Base-by-base conservation (phyloP, 306 rosid species). In the Pyrus betulifolia region DNA sequence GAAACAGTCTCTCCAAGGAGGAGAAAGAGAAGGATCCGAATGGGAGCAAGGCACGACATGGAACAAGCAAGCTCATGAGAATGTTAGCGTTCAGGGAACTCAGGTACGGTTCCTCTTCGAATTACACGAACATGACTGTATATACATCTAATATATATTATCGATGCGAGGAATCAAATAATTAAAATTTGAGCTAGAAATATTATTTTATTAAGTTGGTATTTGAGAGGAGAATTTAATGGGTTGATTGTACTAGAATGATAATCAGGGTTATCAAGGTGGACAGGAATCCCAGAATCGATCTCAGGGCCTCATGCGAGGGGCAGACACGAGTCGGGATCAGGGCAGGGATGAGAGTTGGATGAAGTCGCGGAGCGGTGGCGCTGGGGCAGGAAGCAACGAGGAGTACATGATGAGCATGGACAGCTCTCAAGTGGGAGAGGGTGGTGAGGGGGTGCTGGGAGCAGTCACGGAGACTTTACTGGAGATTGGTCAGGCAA, bases 401-500 rank as follows among this genome's bases (percentile, higher is more conserved):
- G 31, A 38, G 19, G 27, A 51, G 44, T 46, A 14, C 69, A 45
- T 11, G 38, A 60, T 64, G 33, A 51, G 38, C 38, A 28, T 22
- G 19, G 65, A 60, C 13, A 23, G 8, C 65, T 22, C 19, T 22
- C 19, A 60, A 14, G 67, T 8, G 25, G 30, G 19, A 1, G 33
- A 61, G 1, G 52, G 40, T 30, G 81, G 21, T 19, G 81, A 76
- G 10, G 88, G 89, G 7, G 77, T 86, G 19, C 33, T 88, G 23
- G 84, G 77, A 25, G 89, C 91, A 54, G 73, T 90, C 46, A 94
- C 90, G 3, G 98, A 90, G 66, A 87, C 97, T 4, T 72, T 87
- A 40, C 52, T 72, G 8, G 97, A 90, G 81, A 87, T 88, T 6
- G 96, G 91, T 0, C 67, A 89, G 78, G 81, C 90, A 51, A 84